phyloP scores from a whole-genome alignment of 257 asterid genomes.

The Solanum clarkiae region DNA sequence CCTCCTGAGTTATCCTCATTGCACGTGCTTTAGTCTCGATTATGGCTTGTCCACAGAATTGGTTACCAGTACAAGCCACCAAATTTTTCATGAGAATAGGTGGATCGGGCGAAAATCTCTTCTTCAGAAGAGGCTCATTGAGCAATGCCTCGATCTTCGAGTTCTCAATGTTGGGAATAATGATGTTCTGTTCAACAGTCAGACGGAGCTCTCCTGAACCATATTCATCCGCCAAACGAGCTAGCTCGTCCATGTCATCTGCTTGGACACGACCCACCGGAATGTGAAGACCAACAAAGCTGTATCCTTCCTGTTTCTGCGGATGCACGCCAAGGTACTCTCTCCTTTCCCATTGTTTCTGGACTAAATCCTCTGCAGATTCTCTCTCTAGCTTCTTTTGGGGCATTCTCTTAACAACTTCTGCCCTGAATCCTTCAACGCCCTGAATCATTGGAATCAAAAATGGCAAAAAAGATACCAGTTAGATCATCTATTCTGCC shows the following conservation, averaged over 20 bases:
- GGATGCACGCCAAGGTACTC: slow-evolving; percentile 75
- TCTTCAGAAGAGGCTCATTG: slow-evolving; percentile 42
- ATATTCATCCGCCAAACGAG: slow-evolving; percentile 58
- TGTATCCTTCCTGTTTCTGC: slow-evolving; percentile 74
- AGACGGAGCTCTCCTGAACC: slow-evolving; percentile 90
- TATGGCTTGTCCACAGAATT: slow-evolving; percentile 92
- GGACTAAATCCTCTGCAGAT: slow-evolving; percentile 58
- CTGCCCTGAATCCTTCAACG: slow-evolving; percentile 67
- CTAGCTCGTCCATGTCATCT: slow-evolving; percentile 88
- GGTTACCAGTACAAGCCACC: slow-evolving; percentile 95
- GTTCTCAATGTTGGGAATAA: slow-evolving; percentile 66
- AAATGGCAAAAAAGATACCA: background rate
- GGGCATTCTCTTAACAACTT: slow-evolving; percentile 88
- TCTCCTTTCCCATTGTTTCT: slow-evolving; percentile 66
- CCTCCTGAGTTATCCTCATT: slow-evolving; percentile 66
- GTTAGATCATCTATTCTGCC: background rate
- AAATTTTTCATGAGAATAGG: slow-evolving; percentile 77
- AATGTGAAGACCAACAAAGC: slow-evolving; percentile 77
- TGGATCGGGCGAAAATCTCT: slow-evolving; percentile 49
- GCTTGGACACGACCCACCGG: slow-evolving; percentile 93
- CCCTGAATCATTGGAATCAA: slow-evolving; percentile 37
- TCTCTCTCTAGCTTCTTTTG: slow-evolving; percentile 42
- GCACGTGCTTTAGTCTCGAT: slow-evolving; percentile 88
- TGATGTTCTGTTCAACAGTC: slow-evolving; percentile 88
- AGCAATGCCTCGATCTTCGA: slow-evolving; percentile 47